These are phyloP conservation scores for Coemansia sp. DNA, from an alignment of 192 early-diverging fungal genomes.

Conservation along the genomic window DNA sequence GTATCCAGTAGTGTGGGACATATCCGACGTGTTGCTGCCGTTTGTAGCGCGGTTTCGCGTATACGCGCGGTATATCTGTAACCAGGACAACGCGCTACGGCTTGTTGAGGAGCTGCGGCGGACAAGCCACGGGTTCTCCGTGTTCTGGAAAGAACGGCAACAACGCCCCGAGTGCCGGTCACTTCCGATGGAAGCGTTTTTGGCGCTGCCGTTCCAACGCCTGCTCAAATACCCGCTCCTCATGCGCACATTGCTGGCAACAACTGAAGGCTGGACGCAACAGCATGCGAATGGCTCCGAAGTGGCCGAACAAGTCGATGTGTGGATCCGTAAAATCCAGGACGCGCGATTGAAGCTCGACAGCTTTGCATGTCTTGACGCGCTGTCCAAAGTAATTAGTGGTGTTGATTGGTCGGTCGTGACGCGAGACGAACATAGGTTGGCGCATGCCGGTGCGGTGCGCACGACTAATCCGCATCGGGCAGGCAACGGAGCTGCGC, in stretches of 20 bases:
- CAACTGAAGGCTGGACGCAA: constrained; percentile 48
- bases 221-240: constrained; percentile 63
- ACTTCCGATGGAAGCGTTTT: constrained; percentile 57
- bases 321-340: constrained; percentile 53
- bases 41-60: constrained; percentile 52
- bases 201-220: constrained; percentile 62
- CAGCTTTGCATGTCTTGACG: constrained; percentile 44
- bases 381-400: constrained; percentile 19
- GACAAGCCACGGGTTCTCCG: constrained; percentile 51
- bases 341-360: constrained; percentile 46
- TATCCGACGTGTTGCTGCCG: constrained; percentile 55
- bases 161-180: constrained; percentile 53
- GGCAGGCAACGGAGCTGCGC: constrained; percentile 13
- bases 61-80: constrained; percentile 58
- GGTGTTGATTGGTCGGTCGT: constrained; percentile 34
- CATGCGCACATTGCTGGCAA: constrained; percentile 54
- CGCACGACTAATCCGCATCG: constrained; percentile 15
- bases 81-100: constrained; percentile 59
- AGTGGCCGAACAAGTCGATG: constrained; percentile 46
- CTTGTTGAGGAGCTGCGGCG: constrained; percentile 49
- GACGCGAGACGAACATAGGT: constrained; percentile 25
- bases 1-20: constrained; percentile 57
- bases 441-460: constrained; percentile 37
- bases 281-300: constrained; percentile 34
- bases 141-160: constrained; percentile 56